Conservation (phyloP, 805 yeast species). For the Lipomyces spencermartinsiae region DNA sequence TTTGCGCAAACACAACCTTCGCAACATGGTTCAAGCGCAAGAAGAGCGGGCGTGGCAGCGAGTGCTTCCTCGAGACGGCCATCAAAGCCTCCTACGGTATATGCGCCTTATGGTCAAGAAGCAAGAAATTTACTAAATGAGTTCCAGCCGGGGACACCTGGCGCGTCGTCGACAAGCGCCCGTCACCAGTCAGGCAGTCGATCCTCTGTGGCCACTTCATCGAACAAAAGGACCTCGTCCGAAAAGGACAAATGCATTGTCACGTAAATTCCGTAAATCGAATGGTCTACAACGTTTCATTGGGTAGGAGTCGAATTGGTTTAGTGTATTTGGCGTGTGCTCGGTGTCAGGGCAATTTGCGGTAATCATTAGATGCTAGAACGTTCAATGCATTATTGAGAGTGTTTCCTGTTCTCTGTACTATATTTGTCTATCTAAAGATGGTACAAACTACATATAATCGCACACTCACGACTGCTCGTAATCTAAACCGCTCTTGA, state of each 20-base stretch:
- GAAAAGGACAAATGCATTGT: conserved; percentile 24
- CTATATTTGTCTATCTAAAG: background rate
- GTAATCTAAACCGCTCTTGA: conserved; percentile 68
- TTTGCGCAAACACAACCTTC: background rate
- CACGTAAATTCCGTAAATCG: conserved; percentile 10
- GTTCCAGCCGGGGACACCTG: conserved; percentile 16
- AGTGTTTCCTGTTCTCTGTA: background rate
- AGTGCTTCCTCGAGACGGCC: background rate
- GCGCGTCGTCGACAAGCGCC: conserved; percentile 9
- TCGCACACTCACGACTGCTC: conserved; percentile 43
- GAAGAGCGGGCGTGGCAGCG: background rate
- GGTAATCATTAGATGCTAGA: background rate
- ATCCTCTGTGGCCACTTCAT: background rate
- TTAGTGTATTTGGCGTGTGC: background rate
- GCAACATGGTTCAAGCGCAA: background rate
- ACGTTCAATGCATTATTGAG: background rate
- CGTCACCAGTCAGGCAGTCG: background rate
- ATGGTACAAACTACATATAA: background rate
- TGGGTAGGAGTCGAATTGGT: background rate
- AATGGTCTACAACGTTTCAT: background rate
- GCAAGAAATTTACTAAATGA: conserved; percentile 24
- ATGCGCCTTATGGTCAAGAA: conserved; percentile 19
- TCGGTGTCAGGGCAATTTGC: background rate
- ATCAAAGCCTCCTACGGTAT: conserved; percentile 2
- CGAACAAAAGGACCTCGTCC: conserved; percentile 10